A percentile compares a stretch with the other conserved stretches of the same genome.
Evolutionary conservation across 2,329 filamentous ascomycete species (phyloP).

Genomic region (Aspergillus tamarii): DNA sequence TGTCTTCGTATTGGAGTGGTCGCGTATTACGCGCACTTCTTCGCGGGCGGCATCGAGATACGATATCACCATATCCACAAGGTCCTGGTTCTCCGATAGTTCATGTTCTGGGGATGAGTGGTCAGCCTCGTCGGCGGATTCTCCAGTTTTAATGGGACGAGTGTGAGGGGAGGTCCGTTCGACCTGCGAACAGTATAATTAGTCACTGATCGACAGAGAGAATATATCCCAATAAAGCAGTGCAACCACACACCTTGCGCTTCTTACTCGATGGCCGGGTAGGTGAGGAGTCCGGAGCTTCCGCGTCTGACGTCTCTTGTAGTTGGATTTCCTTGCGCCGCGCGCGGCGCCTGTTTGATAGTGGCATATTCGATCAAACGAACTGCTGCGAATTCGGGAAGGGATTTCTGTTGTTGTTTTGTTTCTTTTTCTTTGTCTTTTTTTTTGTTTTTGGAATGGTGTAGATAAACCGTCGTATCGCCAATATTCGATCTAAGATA

Average conservation of each 20-base stretch:
- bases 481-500: not conserved
- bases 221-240: not conserved
- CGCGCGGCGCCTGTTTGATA: conserved; percentile 48
- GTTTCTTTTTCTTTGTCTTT: no score
- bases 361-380: conserved; percentile 38
- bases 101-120: conserved; percentile 48
- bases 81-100: conserved; percentile 45
- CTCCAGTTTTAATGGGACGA: conserved; percentile 37
- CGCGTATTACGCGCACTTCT: conserved; percentile 46
- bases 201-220: not conserved
- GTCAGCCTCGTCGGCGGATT: conserved; percentile 46
- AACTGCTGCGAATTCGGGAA: not conserved
- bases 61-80: conserved; percentile 53
- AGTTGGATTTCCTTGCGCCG: conserved; percentile 50
- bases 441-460: not conserved
- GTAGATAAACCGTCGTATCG: not conserved
- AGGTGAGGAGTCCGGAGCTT: conserved; percentile 52
- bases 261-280: conserved; percentile 51
- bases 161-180: conserved; percentile 38
- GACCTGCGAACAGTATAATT: conserved; percentile 28
- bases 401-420: not conserved
- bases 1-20: conserved; percentile 50
- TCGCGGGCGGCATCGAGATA: conserved; percentile 49
- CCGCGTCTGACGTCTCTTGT: conserved; percentile 49
- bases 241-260: conserved; percentile 45